These are phyloP conservation scores for Gastroboletus turbinatus DNA, from an alignment of 1,284 basidiomycete genomes.

Conservation along the genomic window DNA sequence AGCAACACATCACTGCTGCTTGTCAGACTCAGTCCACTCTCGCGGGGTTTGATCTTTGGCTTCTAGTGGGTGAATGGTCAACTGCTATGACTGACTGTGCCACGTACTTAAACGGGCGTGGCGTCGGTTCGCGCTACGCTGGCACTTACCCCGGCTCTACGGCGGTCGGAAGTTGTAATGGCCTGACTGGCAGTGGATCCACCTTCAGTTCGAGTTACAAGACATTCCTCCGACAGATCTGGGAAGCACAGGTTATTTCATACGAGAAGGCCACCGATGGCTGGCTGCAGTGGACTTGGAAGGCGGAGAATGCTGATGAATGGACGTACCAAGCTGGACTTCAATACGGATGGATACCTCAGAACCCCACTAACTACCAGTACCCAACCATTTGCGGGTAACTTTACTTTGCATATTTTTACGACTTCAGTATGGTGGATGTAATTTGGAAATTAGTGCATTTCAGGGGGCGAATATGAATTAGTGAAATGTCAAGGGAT, in stretches of 20 bases:
- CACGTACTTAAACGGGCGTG: constrained; percentile 70
- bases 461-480: not conserved
- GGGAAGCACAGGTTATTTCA: constrained; percentile 78
- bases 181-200: constrained; percentile 68
- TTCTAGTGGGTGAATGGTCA: constrained; percentile 85
- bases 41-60: constrained; percentile 62
- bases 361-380: constrained; percentile 48
- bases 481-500: not conserved
- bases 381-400: constrained; percentile 56
- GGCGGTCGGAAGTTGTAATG: constrained; percentile 70
- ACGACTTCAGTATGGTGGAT: not conserved
- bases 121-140: constrained; percentile 77
- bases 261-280: constrained; percentile 60
- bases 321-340: constrained; percentile 81
- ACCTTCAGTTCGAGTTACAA: constrained; percentile 81
- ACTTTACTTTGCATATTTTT: not conserved
- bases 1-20: constrained; percentile 65
- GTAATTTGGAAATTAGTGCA: not conserved
- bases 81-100: constrained; percentile 87
- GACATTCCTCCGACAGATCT: constrained; percentile 78
- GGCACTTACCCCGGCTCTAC: constrained; percentile 70
- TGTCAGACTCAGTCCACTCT: constrained; percentile 54
- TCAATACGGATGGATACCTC: constrained; percentile 81
- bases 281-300: constrained; percentile 77
- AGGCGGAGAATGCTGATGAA: constrained; percentile 70